Conservation (phyloP, 495 filamentous ascomycete species). For the Penicillium riverlandense region DNA sequence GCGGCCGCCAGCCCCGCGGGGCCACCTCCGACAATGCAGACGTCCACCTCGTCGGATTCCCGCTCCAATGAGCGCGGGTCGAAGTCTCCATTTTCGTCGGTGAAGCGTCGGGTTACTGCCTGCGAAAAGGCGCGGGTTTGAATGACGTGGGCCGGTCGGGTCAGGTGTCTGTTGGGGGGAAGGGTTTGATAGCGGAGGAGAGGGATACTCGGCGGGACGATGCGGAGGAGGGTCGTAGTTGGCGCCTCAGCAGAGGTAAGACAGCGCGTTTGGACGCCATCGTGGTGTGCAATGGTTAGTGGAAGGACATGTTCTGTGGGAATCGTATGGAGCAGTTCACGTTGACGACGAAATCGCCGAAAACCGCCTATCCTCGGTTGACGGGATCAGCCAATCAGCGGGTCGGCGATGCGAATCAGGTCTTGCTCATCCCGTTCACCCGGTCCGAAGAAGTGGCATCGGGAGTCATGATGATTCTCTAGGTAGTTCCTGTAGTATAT, state of each 20-base stretch:
- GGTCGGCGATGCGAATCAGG: slow-evolving; percentile 20
- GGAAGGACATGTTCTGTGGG: slow-evolving; percentile 2
- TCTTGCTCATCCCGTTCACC: too few relatives aligned
- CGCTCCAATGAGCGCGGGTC: slow-evolving; percentile 70
- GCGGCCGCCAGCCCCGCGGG: slow-evolving; percentile 89
- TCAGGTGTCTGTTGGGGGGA: slow-evolving; percentile 13
- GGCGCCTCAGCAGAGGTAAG: slow-evolving; percentile 38
- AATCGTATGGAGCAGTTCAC: neutral
- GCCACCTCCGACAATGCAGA: slow-evolving; percentile 93
- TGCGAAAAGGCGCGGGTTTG: slow-evolving; percentile 44
- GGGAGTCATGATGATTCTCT: too few relatives aligned
- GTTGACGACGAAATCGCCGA: slow-evolving; percentile 16
- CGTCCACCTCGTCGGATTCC: slow-evolving; percentile 89
- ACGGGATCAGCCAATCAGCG: slow-evolving; percentile 22
- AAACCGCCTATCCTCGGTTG: slow-evolving; percentile 25
- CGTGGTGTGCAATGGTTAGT: neutral
- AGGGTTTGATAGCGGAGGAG: slow-evolving; percentile 13
- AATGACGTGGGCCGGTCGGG: slow-evolving; percentile 11
- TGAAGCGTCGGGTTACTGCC: slow-evolving; percentile 37
- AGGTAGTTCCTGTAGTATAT: too few relatives aligned
- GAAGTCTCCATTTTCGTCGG: slow-evolving; percentile 56
- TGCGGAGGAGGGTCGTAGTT: slow-evolving; percentile 23
- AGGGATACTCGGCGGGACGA: slow-evolving; percentile 24
- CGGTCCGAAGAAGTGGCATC: too few relatives aligned
- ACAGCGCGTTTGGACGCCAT: slow-evolving; percentile 39